Evolutionary conservation across 129 eudicot species (phyloP).

Genomic region (Kitagawia praeruptora): DNA sequence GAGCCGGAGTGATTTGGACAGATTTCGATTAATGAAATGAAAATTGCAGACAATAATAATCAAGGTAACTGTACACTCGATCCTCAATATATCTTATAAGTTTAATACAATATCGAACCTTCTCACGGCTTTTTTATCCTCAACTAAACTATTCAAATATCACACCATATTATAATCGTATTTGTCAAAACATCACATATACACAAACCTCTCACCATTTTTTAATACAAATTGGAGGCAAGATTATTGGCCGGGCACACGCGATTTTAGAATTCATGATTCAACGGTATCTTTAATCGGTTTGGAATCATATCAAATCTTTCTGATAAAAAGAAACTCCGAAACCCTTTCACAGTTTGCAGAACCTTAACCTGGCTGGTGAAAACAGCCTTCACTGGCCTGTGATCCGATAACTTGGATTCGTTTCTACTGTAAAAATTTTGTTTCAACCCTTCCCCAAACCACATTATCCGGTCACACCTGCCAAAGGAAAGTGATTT

Average conservation of each 20-base stretch:
- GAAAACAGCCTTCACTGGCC: constrained; percentile 61
- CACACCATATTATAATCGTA: background rate
- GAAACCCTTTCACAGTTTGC: constrained; percentile 16
- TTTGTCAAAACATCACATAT: background rate
- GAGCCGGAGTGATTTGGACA: background rate
- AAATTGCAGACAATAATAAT: constrained; percentile 13
- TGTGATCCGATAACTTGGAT: constrained; percentile 55
- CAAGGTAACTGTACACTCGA: constrained; percentile 11
- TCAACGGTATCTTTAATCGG: constrained; percentile 12
- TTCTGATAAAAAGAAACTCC: constrained; percentile 24
- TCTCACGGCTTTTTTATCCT: background rate
- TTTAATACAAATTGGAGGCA: constrained; percentile 18
- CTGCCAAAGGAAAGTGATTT: constrained; percentile 18
- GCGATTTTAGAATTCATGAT: background rate
- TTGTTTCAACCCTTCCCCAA: constrained; percentile 53
- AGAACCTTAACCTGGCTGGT: constrained; percentile 31
- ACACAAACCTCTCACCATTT: background rate
- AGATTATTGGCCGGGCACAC: constrained; percentile 11
- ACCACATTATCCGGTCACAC: constrained; percentile 77
- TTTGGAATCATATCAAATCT: constrained; percentile 19
- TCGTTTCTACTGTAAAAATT: constrained; percentile 37
- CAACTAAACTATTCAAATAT: constrained; percentile 1
- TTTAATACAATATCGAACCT: constrained; percentile 10
- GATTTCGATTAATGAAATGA: background rate
- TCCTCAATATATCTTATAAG: background rate